Percentiles rank a stretch among this genome's conserved stretches.
These are phyloP conservation scores for Saccharomycopsis guyanensis DNA, from an alignment of 805 yeast genomes.

Conservation along the genomic window DNA sequence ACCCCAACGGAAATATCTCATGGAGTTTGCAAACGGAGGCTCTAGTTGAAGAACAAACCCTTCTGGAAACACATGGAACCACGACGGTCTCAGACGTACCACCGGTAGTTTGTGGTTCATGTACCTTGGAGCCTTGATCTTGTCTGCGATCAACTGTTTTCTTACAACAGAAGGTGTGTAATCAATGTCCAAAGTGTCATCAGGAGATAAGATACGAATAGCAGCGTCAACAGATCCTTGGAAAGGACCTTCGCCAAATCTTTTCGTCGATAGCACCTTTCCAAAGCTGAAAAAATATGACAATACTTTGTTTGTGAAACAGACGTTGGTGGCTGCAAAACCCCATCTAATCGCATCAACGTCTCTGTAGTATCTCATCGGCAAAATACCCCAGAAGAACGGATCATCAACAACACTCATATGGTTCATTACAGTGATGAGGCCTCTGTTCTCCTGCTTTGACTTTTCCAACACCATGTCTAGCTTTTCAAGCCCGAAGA, in stretches of 20 bases:
- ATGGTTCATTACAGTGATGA: slow-evolving; percentile 86
- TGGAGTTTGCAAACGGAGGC: slow-evolving; percentile 74
- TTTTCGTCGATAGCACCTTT: slow-evolving; percentile 74
- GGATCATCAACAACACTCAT: slow-evolving; percentile 94
- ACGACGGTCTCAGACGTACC: slow-evolving; percentile 57
- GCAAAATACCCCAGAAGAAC: slow-evolving; percentile 76
- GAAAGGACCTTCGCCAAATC: slow-evolving; percentile 91
- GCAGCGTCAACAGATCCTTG: slow-evolving; percentile 88
- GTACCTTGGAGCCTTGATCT: slow-evolving; percentile 21
- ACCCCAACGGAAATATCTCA: slow-evolving; percentile 97
- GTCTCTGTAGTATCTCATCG: slow-evolving; percentile 55
- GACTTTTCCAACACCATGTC: slow-evolving; percentile 59
- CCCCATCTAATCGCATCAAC: slow-evolving; percentile 84
- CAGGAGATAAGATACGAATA: slow-evolving; percentile 69
- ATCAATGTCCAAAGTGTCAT: slow-evolving; percentile 46
- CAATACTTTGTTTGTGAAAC: slow-evolving; percentile 52
- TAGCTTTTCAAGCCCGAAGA: slow-evolving; percentile 55
- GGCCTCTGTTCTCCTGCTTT: slow-evolving; percentile 58
- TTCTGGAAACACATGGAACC: slow-evolving; percentile 96
- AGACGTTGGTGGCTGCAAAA: slow-evolving; percentile 84
- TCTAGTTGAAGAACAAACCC: slow-evolving; percentile 83
- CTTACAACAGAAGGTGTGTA: slow-evolving; percentile 23
- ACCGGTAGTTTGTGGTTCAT: slow-evolving; percentile 34
- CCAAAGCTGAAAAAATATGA: slow-evolving; percentile 75
- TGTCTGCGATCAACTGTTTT: background rate